Conservation (phyloP, 148 eudicot species). For the Rhododendron vialii region DNA sequence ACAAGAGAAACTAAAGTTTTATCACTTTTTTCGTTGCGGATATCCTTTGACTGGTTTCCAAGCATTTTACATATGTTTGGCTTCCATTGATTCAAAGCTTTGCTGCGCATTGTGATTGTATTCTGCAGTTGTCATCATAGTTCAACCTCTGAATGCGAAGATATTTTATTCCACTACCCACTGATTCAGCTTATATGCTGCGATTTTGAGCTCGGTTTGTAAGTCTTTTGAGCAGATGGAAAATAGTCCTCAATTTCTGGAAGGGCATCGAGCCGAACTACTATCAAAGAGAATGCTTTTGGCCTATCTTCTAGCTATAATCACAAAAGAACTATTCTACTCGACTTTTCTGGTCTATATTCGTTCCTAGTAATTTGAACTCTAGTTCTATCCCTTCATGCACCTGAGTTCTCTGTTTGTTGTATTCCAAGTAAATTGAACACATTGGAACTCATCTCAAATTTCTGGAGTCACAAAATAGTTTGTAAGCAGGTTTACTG, state of each 20-base stretch:
- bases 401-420: too few relatives aligned
- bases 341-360: neutral
- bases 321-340: neutral
- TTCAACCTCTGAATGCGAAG: constrained; percentile 22
- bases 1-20: neutral
- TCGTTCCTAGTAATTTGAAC: too few relatives aligned
- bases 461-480: neutral
- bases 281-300: neutral
- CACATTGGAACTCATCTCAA: too few relatives aligned
- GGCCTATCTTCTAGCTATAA: neutral
- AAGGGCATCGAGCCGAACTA: neutral
- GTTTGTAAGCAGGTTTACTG: too few relatives aligned
- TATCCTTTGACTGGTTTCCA: constrained; percentile 86
- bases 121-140: neutral
- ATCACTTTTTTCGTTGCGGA: constrained; percentile 34
- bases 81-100: constrained; percentile 85
- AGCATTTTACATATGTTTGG: constrained; percentile 91
- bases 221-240: neutral
- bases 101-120: constrained; percentile 64
- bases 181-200: too few relatives aligned
- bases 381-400: too few relatives aligned
- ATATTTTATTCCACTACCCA: neutral
- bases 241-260: neutral
- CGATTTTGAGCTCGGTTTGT: neutral
- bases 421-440: too few relatives aligned